Evolutionary conservation across 495 filamentous ascomycete genomes (phyloP).

Genomic region (Cryomyces minteri): DNA sequence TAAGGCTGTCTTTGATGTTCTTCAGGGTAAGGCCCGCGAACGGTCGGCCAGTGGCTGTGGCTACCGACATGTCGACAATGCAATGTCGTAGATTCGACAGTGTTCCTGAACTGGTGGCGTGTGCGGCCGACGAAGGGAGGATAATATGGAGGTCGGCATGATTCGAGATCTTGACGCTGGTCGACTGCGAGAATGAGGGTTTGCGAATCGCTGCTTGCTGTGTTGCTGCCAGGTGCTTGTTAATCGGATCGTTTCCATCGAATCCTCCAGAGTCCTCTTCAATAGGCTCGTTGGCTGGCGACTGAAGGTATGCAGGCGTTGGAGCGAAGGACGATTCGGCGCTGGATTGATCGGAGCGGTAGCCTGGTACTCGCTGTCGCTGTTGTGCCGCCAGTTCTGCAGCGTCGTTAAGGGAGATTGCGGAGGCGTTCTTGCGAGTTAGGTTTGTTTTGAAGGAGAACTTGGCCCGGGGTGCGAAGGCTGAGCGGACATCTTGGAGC

Average conservation of each 20-base stretch:
- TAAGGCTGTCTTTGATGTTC: slow-evolving; percentile 43
- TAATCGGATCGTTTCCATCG: neutral
- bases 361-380: slow-evolving; percentile 25
- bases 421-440: slow-evolving; percentile 20
- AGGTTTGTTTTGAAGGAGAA: slow-evolving; percentile 44
- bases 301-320: slow-evolving; percentile 32
- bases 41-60: slow-evolving; percentile 36
- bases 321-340: slow-evolving; percentile 26
- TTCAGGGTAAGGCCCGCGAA: slow-evolving; percentile 62
- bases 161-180: slow-evolving; percentile 42
- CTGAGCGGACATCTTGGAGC: slow-evolving; percentile 35
- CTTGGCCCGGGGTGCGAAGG: slow-evolving; percentile 43
- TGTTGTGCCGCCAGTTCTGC: slow-evolving; percentile 12
- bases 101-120: slow-evolving; percentile 49
- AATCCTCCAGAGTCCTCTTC: neutral
- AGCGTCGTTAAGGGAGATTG: slow-evolving; percentile 24
- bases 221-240: neutral
- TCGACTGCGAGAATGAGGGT: slow-evolving; percentile 39
- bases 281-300: slow-evolving; percentile 21
- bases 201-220: slow-evolving; percentile 21
- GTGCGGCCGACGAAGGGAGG: slow-evolving; percentile 47
- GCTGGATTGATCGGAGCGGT: slow-evolving; percentile 26
- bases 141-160: slow-evolving; percentile 50
- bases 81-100: slow-evolving; percentile 54
- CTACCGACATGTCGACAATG: slow-evolving; percentile 60